These are phyloP conservation scores for Stromatinia cepivora DNA, from an alignment of 2,329 filamentous ascomycete genomes.

Conservation along the genomic window DNA sequence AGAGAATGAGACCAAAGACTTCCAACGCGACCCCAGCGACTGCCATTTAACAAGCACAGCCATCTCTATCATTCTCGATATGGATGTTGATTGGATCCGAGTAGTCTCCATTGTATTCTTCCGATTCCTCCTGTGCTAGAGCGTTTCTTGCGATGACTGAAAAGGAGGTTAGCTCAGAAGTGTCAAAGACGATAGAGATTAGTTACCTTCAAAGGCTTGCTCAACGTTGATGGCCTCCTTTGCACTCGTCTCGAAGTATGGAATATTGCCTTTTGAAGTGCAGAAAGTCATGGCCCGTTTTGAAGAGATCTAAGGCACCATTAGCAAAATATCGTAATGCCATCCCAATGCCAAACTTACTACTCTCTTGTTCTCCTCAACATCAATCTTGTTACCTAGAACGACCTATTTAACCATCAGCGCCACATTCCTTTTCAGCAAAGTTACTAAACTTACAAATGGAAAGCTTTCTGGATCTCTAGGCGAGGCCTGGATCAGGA, in stretches of 20 bases:
- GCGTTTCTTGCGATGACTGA: conserved; percentile 94
- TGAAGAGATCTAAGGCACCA: conserved; percentile 69
- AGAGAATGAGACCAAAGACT: conserved; percentile 21
- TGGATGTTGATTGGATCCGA: conserved; percentile 98
- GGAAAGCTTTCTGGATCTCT: conserved; percentile 97
- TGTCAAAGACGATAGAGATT: not conserved
- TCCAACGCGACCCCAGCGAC: conserved; percentile 12
- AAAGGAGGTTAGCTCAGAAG: conserved; percentile 17
- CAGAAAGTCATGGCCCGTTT: conserved; percentile 98
- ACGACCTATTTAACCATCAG: conserved; percentile 64
- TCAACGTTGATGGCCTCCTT: conserved; percentile 99
- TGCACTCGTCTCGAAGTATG: conserved; percentile 98
- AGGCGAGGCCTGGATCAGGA: conserved; percentile 94
- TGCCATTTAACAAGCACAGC: conserved; percentile 77
- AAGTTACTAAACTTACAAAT: conserved; percentile 67
- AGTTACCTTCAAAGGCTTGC: conserved; percentile 67
- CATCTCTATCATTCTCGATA: conserved; percentile 88
- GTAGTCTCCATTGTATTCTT: conserved; percentile 97
- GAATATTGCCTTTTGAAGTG: conserved; percentile 94
- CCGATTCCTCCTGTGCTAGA: conserved; percentile 92
- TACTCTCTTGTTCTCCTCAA: conserved; percentile 95
- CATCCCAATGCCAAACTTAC: conserved; percentile 48
- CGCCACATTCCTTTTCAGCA: conserved; percentile 18
- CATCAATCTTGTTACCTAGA: conserved; percentile 97
- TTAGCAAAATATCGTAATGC: conserved; percentile 31